Evolutionary conservation across 805 yeast genomes (phyloP).

Genomic region (Candida nemodendra): DNA sequence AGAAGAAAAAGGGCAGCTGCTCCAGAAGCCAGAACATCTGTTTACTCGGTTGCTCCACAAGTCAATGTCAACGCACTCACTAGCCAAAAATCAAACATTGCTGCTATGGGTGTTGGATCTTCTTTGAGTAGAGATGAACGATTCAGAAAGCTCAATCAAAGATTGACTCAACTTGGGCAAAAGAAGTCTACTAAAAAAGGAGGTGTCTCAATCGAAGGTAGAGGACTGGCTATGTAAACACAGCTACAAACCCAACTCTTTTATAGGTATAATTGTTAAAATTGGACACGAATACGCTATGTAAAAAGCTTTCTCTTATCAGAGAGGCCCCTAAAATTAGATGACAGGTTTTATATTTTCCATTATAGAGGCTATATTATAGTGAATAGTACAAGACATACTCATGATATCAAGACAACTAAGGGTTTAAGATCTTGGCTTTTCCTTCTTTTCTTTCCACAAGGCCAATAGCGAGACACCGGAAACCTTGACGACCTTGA

Average conservation of each 20-base stretch:
- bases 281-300: no score
- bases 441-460: conserved; percentile 99
- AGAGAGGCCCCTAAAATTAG: no score
- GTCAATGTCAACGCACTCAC: conserved; percentile 51
- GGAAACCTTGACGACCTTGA: conserved; percentile 99
- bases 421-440: conserved; percentile 91
- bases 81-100: conserved; percentile 38
- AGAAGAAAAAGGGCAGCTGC: conserved; percentile 94
- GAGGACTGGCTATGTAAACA: conserved; percentile 36
- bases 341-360: conserved; percentile 10
- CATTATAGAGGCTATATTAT: conserved; percentile 10
- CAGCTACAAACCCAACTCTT: no score
- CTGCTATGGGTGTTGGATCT: conserved; percentile 47
- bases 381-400: conserved; percentile 5
- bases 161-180: conserved; percentile 45
- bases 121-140: conserved; percentile 67
- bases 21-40: conserved; percentile 86
- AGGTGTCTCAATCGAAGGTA: conserved; percentile 81
- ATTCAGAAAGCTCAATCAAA: conserved; percentile 72
- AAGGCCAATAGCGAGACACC: conserved; percentile 99
- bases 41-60: conserved; percentile 87
- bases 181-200: conserved; percentile 51
- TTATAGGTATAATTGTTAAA: no score
- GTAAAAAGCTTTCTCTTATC: no score
- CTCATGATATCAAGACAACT: conserved; percentile 4